Evolutionary conservation across 257 asterid genomes (phyloP), one percentile per base, ranked within the genome.

Genomic region (Petunia secreta): DNA sequence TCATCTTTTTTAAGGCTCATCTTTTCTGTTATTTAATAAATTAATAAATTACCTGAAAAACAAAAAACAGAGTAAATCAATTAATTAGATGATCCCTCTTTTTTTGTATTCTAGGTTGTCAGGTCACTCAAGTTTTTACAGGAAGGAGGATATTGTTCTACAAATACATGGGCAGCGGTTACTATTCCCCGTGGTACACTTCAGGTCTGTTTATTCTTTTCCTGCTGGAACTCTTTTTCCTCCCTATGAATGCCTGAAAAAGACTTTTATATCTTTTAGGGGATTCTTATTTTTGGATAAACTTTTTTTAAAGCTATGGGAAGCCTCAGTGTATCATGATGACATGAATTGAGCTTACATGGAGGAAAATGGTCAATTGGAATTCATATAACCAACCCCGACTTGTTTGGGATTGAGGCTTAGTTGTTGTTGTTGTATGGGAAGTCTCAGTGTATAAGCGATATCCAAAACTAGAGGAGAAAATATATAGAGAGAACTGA

Each of bases 181-280:
- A 80, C 88, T 55, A 96, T 96, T 90, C 97, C 98, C 41, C 97
- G 99, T 83, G 99, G 99, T 88, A 96, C 99, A 82, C 98, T 96
- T 84, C 99, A 96, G 99, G 99, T 96, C 86, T 82, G 98, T 88
- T 83, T 38, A 82, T 85, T 89, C 82, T 73, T 59, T 86, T 84
- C 88, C 83, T 79, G 58, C 38, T 63, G 81, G 38, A 36, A 67
- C 75, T 69, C 15, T 3, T 69, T 69, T 71, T 11, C 46, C 58
- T 48, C 44, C 77, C 77, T 55, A 69, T 50, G 77, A 48, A 71
- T 71, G 40, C 77, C 60, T 71, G 60, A 48, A 48, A 69, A 34
- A 13, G 77, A 71, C 44, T 50, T 71, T 25, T 6, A 71, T 71
- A 71, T 48, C 44, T 50, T 71, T 48, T 71, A 71, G 43, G 60